A percentile compares a stretch with the other conserved stretches of the same genome.
These are phyloP conservation scores for Monoraphidium neglectum DNA, from an alignment of 139 green algal genomes.

Conservation along the genomic window DNA sequence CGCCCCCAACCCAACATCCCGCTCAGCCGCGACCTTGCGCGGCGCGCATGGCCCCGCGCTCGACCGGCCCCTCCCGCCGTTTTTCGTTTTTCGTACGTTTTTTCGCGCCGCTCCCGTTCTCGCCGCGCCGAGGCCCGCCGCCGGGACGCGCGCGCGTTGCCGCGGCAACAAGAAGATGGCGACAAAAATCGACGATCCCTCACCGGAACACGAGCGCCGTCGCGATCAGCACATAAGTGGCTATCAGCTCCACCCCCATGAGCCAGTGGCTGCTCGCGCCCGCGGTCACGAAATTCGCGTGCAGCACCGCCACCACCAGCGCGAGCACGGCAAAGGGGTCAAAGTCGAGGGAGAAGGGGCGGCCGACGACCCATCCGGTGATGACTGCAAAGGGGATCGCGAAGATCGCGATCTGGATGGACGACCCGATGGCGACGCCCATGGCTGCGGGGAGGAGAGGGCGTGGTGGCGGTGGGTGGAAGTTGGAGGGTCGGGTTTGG, in stretches of 20 bases:
- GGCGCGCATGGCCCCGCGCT: too few species aligned
- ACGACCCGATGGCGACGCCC: conserved; percentile 75
- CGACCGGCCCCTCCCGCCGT: too few species aligned
- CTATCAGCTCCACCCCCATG: conserved; percentile 71
- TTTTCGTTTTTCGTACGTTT: too few species aligned
- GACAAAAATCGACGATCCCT: too few species aligned
- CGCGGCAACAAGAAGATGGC: too few species aligned
- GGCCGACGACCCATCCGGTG: conserved; percentile 71
- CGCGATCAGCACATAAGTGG: conserved; percentile 53
- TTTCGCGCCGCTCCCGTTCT: too few species aligned
- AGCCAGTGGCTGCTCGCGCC: conserved; percentile 80
- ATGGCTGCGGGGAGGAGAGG: not conserved
- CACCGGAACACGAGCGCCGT: conserved; percentile 40
- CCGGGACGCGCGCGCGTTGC: too few species aligned
- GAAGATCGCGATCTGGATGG: conserved; percentile 89
- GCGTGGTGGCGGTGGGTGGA: not conserved
- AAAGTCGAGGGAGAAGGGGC: conserved; percentile 77
- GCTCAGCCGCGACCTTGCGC: too few species aligned
- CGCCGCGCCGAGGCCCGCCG: too few species aligned
- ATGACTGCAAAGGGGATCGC: conserved; percentile 82
- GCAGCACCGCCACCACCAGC: conserved; percentile 67
- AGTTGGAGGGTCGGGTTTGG: too few species aligned
- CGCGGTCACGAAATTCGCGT: conserved; percentile 77
- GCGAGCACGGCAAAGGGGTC: conserved; percentile 57
- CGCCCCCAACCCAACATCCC: too few species aligned